Percentiles rank a stretch among this genome's conserved stretches.
Conservation (phyloP, 192 early-diverging fungal genomes). For the Mortierella alpina region DNA sequence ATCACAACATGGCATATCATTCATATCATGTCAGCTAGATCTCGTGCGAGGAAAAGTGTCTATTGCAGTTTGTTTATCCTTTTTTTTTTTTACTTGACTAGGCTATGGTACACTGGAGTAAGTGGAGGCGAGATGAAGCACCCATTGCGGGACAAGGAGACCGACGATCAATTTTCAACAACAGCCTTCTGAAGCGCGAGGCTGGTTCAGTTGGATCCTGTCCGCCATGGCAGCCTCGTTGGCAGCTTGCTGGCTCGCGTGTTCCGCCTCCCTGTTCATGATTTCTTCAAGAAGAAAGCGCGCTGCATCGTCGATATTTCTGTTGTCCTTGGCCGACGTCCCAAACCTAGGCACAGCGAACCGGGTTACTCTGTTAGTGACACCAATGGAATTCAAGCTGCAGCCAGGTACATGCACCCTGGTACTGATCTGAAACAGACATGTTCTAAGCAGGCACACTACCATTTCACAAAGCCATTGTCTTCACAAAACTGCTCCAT, state of each 20-base stretch:
- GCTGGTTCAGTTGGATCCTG: slow-evolving; percentile 24
- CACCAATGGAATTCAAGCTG: no score
- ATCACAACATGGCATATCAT: no score
- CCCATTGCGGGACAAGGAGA: neutral
- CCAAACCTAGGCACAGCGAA: slow-evolving; percentile 55
- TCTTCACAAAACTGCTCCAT: slow-evolving; percentile 66
- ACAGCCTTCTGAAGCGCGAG: slow-evolving; percentile 26
- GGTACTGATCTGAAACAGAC: no score
- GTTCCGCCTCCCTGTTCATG: slow-evolving; percentile 55
- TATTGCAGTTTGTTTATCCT: no score
- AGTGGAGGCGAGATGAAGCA: no score
- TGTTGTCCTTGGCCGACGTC: slow-evolving; percentile 74
- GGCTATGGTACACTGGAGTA: no score
- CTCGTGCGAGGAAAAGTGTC: no score
- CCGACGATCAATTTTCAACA: slow-evolving; percentile 6
- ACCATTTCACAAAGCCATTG: slow-evolving; percentile 66
- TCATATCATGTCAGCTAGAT: no score
- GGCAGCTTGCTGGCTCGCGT: slow-evolving; percentile 18
- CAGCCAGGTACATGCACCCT: no score
- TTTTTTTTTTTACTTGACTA: no score
- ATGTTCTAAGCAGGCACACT: neutral
- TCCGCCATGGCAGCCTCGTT: slow-evolving; percentile 10
- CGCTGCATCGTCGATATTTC: slow-evolving; percentile 68
- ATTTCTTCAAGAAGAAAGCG: slow-evolving; percentile 59
- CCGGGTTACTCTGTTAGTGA: neutral